These are phyloP conservation scores for Globisporangium spiculum DNA, from an alignment of 352 stramenopile species.

Conservation along the genomic window DNA sequence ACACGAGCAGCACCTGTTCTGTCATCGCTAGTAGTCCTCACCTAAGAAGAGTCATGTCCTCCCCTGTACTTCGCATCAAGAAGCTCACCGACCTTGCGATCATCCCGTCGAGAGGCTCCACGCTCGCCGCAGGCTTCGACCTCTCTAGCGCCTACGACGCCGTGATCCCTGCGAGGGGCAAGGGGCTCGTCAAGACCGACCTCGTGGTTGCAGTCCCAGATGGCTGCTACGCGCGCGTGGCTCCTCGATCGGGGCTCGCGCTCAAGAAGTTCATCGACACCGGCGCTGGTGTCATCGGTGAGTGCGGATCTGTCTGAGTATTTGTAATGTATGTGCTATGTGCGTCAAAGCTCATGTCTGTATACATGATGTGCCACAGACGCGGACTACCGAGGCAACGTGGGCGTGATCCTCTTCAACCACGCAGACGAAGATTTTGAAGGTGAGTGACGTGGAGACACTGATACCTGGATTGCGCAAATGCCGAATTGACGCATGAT, in stretches of 20 bases:
- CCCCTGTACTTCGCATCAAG: constrained; percentile 73
- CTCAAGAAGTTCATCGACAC: constrained; percentile 98
- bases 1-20: background rate
- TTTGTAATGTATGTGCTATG: background rate
- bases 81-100: constrained; percentile 82
- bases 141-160: constrained; percentile 83
- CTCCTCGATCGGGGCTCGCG: constrained; percentile 92
- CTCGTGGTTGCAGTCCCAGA: constrained; percentile 92
- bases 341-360: background rate
- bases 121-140: constrained; percentile 79
- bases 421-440: constrained; percentile 93
- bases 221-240: constrained; percentile 92
- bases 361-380: constrained; percentile 38
- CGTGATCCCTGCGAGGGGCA: constrained; percentile 89
- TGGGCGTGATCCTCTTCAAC: constrained; percentile 99
- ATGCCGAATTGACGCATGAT: background rate
- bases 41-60: constrained; percentile 11
- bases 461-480: background rate
- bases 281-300: constrained; percentile 95
- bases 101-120: constrained; percentile 72
- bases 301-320: background rate
- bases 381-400: constrained; percentile 96
- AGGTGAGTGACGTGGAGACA: constrained; percentile 15
- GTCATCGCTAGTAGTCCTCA: background rate
- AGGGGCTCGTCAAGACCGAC: constrained; percentile 97